Conservation (phyloP, 192 early-diverging fungal species). For the Coemansia biformis region DNA sequence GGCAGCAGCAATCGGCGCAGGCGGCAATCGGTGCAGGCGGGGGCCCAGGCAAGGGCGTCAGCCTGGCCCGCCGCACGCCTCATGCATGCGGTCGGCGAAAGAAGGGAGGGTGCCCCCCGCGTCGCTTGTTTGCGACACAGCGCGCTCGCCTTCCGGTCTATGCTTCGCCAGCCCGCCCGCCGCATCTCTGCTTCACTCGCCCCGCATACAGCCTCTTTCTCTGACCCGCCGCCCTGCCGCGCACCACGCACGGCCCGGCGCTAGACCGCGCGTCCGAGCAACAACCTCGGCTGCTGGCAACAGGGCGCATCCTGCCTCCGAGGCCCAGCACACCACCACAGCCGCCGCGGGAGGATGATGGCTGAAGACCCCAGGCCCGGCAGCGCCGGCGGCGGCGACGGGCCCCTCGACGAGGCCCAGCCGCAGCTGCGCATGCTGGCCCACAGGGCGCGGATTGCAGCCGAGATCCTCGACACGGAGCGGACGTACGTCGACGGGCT, state of each 20-base stretch:
- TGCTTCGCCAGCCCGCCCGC: not conserved
- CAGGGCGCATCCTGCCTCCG: too few species aligned
- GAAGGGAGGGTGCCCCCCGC: too few species aligned
- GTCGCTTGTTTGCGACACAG: too few species aligned
- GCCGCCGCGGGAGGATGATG: conserved; percentile 15
- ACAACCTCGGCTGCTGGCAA: too few species aligned
- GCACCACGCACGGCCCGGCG: too few species aligned
- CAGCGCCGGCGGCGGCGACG: not conserved
- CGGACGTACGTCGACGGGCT: conserved; percentile 79
- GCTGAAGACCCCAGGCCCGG: conserved; percentile 10
- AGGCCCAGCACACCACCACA: too few species aligned
- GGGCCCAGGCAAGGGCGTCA: not conserved
- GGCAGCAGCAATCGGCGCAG: conserved; percentile 2
- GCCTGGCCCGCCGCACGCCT: not conserved
- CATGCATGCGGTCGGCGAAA: conserved; percentile 7
- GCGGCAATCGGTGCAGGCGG: not conserved
- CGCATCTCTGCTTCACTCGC: not conserved
- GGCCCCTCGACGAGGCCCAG: not conserved
- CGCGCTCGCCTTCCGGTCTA: not conserved
- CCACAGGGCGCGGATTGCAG: conserved; percentile 57
- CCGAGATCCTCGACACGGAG: conserved; percentile 80
- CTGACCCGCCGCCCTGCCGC: too few species aligned
- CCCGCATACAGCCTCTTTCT: too few species aligned
- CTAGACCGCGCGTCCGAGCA: too few species aligned
- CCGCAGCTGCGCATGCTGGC: conserved; percentile 11